These are phyloP conservation scores for Penicillium paradoxum DNA, from an alignment of 495 filamentous ascomycete genomes.

Conservation along the genomic window DNA sequence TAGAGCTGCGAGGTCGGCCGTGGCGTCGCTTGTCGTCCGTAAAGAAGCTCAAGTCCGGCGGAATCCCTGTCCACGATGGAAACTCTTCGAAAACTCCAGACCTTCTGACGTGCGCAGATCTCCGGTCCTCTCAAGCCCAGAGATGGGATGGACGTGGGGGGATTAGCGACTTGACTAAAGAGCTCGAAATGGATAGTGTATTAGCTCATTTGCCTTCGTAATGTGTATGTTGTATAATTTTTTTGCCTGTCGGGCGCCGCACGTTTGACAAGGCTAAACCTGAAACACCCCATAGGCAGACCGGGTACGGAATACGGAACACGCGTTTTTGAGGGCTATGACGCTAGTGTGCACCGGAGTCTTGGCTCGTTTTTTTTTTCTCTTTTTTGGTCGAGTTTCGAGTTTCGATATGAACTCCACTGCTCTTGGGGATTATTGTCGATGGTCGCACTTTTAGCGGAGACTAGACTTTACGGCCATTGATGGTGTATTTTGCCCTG, in stretches of 20 bases:
- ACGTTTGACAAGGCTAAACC: conserved; percentile 27
- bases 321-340: conserved; percentile 23
- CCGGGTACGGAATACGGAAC: conserved; percentile 9
- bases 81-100: background rate
- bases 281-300: conserved; percentile 28
- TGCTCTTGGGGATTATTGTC: conserved; percentile 2
- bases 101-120: conserved; percentile 6
- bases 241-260: conserved; percentile 18
- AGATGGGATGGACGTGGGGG: conserved; percentile 3
- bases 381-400: background rate
- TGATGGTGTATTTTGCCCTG: background rate
- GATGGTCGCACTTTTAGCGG: conserved; percentile 5
- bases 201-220: background rate
- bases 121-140: background rate
- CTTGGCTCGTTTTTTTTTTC: conserved; percentile 11
- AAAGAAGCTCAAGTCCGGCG: background rate
- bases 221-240: background rate
- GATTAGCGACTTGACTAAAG: background rate
- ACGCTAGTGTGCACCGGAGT: conserved; percentile 14
- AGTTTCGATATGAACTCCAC: background rate
- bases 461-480: conserved; percentile 1
- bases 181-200: background rate
- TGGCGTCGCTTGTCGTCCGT: background rate
- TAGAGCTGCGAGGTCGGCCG: background rate
- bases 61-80: background rate